phyloP scores from a whole-genome alignment of 495 filamentous ascomycete genomes.

The Penicillium ucsense region DNA sequence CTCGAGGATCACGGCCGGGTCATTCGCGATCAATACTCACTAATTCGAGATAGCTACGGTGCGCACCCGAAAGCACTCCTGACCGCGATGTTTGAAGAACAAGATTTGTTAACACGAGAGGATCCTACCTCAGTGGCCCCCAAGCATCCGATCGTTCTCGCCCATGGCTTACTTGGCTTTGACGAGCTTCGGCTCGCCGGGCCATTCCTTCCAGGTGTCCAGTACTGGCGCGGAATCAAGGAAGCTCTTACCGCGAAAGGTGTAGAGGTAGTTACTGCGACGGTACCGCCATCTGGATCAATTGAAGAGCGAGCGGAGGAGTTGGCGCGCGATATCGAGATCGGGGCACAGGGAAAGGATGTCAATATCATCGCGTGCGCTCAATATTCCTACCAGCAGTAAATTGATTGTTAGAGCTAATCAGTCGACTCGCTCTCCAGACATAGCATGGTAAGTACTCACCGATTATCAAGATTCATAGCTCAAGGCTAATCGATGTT shows the following conservation, averaged over 20 bases:
- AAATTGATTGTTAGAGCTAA: not conserved
- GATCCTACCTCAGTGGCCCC: slow-evolving; percentile 37
- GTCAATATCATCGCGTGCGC: slow-evolving; percentile 85
- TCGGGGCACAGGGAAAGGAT: slow-evolving; percentile 56
- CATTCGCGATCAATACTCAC: slow-evolving; percentile 71
- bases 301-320: slow-evolving; percentile 69
- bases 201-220: slow-evolving; percentile 59
- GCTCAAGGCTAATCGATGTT: not conserved
- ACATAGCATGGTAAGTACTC: slow-evolving; percentile 58
- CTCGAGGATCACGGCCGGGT: slow-evolving; percentile 52
- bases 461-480: too few relatives aligned
- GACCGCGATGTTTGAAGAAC: too few relatives aligned
- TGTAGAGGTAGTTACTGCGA: slow-evolving; percentile 69
- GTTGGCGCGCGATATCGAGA: slow-evolving; percentile 53
- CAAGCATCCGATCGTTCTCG: slow-evolving; percentile 68
- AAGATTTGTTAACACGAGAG: too few relatives aligned
- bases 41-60: slow-evolving; percentile 64
- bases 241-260: slow-evolving; percentile 64
- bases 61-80: not conserved
- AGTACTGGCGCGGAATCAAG: slow-evolving; percentile 88
- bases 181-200: slow-evolving; percentile 70
- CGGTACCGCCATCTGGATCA: slow-evolving; percentile 67
- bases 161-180: slow-evolving; percentile 89
- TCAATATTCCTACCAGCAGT: not conserved
- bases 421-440: slow-evolving; percentile 24